phyloP scores from a whole-genome alignment of 2,329 filamentous ascomycete genomes.

The Colletotrichum australisinense region DNA sequence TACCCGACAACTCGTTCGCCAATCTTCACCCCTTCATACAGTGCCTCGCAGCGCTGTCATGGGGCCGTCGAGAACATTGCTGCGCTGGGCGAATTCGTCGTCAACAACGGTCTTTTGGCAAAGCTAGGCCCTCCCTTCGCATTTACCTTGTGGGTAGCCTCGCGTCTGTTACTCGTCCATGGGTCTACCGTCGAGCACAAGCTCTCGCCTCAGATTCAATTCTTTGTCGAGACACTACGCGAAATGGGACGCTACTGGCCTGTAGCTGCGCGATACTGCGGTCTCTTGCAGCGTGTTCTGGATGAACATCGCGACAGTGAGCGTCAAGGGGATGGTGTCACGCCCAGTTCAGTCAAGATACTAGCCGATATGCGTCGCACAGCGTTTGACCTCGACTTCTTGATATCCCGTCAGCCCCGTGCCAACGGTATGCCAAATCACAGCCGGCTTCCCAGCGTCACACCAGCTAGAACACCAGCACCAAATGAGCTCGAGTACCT shows the following conservation, averaged over 20 bases:
- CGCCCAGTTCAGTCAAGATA: constrained; percentile 86
- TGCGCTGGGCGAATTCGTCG: constrained; percentile 81
- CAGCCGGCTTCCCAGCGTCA: constrained; percentile 63
- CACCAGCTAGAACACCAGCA: constrained; percentile 75
- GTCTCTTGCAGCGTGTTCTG: constrained; percentile 82
- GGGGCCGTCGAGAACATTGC: constrained; percentile 86
- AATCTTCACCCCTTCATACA: constrained; percentile 90
- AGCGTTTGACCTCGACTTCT: constrained; percentile 89
- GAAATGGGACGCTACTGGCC: constrained; percentile 88
- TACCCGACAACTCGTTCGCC: constrained; percentile 90
- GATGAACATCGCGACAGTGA: constrained; percentile 88
- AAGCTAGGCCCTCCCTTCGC: constrained; percentile 92
- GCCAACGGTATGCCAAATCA: constrained; percentile 45
- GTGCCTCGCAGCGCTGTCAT: constrained; percentile 85
- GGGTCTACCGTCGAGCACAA: constrained; percentile 90
- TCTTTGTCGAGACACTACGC: constrained; percentile 84
- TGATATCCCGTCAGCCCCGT: constrained; percentile 84
- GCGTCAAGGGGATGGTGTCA: constrained; percentile 77
- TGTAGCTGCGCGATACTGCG: constrained; percentile 84
- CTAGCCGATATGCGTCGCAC: constrained; percentile 91
- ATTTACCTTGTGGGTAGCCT: constrained; percentile 92
- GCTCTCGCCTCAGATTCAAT: constrained; percentile 80
- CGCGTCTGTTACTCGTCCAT: constrained; percentile 87
- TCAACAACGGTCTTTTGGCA: constrained; percentile 77
- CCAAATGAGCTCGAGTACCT: constrained; percentile 90